phyloP scores from a whole-genome alignment of 768 basidiomycete genomes.

The Trametes maxima region DNA sequence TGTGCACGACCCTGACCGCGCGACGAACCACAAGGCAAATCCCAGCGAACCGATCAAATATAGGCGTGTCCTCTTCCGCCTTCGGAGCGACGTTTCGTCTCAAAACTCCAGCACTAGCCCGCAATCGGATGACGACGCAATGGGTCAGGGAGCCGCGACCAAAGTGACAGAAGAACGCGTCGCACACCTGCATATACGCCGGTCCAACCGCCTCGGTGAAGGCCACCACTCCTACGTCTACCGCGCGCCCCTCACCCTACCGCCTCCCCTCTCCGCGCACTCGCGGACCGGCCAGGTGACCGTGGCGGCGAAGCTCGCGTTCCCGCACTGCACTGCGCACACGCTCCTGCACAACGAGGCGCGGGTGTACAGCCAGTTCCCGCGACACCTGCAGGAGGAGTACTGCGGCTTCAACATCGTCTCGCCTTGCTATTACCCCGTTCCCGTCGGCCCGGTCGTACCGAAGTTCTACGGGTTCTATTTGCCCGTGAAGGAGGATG shows the following conservation, averaged over 20 bases:
- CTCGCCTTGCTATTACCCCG: constrained; percentile 44
- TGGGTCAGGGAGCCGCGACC: neutral
- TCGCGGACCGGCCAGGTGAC: constrained; percentile 28
- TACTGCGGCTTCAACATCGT: constrained; percentile 53
- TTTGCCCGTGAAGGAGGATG: constrained; percentile 28
- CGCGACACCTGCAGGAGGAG: constrained; percentile 48
- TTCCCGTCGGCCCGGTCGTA: constrained; percentile 52
- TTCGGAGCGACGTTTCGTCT: neutral
- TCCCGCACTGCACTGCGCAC: constrained; percentile 10
- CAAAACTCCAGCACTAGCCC: too few species aligned
- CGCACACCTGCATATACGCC: constrained; percentile 54
- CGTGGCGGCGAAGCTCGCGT: constrained; percentile 34
- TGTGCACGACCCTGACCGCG: constrained; percentile 27
- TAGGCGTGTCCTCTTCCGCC: constrained; percentile 21
- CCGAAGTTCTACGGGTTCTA: constrained; percentile 73
- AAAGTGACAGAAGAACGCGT: constrained; percentile 8
- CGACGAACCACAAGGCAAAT: neutral
- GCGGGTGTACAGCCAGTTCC: constrained; percentile 47
- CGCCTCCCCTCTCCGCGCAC: constrained; percentile 33
- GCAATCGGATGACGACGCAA: neutral
- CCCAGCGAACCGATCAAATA: constrained; percentile 17
- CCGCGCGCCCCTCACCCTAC: constrained; percentile 54
- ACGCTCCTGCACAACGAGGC: constrained; percentile 40
- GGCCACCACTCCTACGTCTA: constrained; percentile 60
- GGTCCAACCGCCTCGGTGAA: constrained; percentile 37